A percentile compares a stretch with the other conserved stretches of the same genome.
Evolutionary conservation across 2,329 filamentous ascomycete species (phyloP).

Genomic region (Alternaria brassicicola): DNA sequence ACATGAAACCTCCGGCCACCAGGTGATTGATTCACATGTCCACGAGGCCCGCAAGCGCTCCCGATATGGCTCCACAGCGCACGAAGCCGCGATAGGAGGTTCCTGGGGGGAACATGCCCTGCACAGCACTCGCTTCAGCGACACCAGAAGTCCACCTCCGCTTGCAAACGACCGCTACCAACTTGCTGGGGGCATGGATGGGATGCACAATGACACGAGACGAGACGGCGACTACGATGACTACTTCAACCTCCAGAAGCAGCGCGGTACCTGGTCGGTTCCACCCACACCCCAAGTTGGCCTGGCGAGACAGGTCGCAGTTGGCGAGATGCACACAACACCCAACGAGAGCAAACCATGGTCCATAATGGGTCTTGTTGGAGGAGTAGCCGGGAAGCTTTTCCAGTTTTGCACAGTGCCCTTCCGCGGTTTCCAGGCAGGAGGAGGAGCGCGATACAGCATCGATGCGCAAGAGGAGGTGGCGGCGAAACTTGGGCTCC

Average conservation of each 20-base stretch:
- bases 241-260: constrained; percentile 47
- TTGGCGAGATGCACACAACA: constrained; percentile 20
- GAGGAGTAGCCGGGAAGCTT: constrained; percentile 74
- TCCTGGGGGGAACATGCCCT: constrained; percentile 29
- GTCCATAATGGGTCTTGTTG: constrained; percentile 64
- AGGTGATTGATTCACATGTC: constrained; percentile 37
- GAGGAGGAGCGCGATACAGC: constrained; percentile 75
- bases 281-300: constrained; percentile 35
- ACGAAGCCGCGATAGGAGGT: constrained; percentile 18
- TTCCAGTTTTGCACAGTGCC: constrained; percentile 80
- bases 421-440: constrained; percentile 86
- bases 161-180: constrained; percentile 60
- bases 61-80: constrained; percentile 26
- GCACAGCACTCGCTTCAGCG: constrained; percentile 28
- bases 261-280: constrained; percentile 45
- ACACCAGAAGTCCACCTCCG: constrained; percentile 49
- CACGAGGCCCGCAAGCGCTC: constrained; percentile 44
- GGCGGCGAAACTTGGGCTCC: constrained; percentile 30
- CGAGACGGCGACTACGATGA: constrained; percentile 52
- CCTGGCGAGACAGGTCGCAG: constrained; percentile 17
- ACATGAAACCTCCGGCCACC: constrained; percentile 34
- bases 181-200: constrained; percentile 57
- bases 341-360: constrained; percentile 34
- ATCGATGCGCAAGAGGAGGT: constrained; percentile 51
- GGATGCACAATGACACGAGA: constrained; percentile 48